Base-by-base conservation (phyloP, 192 early-diverging fungal species). In the Coemansia sp. region DNA sequence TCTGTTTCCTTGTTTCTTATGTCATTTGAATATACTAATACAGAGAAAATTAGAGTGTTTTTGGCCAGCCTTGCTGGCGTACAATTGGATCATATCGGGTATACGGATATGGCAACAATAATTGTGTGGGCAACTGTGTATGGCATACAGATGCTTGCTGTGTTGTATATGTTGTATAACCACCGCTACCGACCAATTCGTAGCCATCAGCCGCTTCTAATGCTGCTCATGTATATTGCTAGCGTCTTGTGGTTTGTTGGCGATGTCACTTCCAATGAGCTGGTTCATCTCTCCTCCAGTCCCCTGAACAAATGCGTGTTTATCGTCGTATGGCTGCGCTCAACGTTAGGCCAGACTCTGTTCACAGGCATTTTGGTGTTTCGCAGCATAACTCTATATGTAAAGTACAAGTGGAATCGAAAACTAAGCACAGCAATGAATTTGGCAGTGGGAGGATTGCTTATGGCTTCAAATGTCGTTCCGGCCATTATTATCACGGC, bases 231-330 rank as follows among this genome's bases (percentile, higher is more conserved):
- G 3, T 50, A 57, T n/a, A 3, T 65, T 10, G 30, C 42, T 3
- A 52, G 63, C 8, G 19, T 70, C 1, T 16, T 70, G 12, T 74
- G 64, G 60, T 80, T 57, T 54, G 38, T 71, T 28, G 71, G 78
- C 28, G 78, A 74, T 42, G 44, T 70, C 13, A 23, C 37, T 0
- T 38, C 72, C 18, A 63, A 74, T 43, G 63, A 63, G 11, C 39
- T 80, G 58, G 30, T 73, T 1, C 71, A 73, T 19, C 43, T 44
- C 14, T 12, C 39, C 13, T 51, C 16, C 20, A 16, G 19, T 3
- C 45, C 48, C 9, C 31, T 68, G 1, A 3, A 9, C 14, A 67
- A 64, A 41, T 80, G 78, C 28, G 39, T 74, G 0, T 55, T 80
- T 5, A 52, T 37, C 1, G 54, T 33, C 3, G 30, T 80, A 0